These are phyloP conservation scores for Chlamydomonas sp. DNA, from an alignment of 139 green algal genomes.

Conservation along the genomic window DNA sequence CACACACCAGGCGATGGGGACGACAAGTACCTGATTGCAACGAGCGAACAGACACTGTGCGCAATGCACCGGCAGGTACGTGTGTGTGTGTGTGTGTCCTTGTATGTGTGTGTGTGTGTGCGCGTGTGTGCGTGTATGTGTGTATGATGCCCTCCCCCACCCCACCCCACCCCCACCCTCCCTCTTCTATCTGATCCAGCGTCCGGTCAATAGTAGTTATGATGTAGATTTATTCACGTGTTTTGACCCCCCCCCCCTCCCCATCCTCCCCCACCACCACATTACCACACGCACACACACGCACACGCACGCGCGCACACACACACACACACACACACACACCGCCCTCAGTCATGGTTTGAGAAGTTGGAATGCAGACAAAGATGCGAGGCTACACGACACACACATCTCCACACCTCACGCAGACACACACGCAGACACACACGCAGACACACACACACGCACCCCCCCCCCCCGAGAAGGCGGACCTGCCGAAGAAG, in stretches of 20 bases:
- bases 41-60: slow-evolving; percentile 95
- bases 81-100: too few relatives aligned
- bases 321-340: neutral
- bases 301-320: neutral
- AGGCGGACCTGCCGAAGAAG: slow-evolving; percentile 60
- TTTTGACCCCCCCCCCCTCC: neutral
- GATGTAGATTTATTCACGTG: too few relatives aligned
- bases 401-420: too few relatives aligned
- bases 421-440: slow-evolving; percentile 12
- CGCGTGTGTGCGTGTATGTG: too few relatives aligned
- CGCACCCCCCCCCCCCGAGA: slow-evolving; percentile 87
- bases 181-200: too few relatives aligned
- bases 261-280: neutral
- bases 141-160: too few relatives aligned
- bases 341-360: too few relatives aligned
- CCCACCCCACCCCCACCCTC: too few relatives aligned
- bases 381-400: too few relatives aligned
- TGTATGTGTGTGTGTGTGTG: too few relatives aligned
- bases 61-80: slow-evolving; percentile 56
- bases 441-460: too few relatives aligned
- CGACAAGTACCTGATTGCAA: slow-evolving; percentile 99
- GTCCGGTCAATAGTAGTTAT: too few relatives aligned
- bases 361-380: neutral
- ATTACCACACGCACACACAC: neutral
- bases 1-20: slow-evolving; percentile 78